Base-by-base conservation (phyloP, 164 flowering plant species). In the Vitis amurensis region DNA sequence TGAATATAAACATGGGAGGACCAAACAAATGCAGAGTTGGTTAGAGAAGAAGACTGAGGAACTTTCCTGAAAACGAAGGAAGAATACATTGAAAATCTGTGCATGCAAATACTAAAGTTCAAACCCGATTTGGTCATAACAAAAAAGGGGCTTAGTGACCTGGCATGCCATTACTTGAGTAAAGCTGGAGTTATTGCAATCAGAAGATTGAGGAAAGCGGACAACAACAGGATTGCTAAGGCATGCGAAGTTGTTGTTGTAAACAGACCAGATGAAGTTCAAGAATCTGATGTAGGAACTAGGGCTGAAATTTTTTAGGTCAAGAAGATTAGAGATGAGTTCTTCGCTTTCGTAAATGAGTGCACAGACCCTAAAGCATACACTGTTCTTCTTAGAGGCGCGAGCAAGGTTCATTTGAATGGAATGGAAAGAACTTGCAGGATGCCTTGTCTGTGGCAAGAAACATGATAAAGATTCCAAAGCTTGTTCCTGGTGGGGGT, bases 401-500 rank as follows among this genome's bases (percentile, higher is more conserved):
- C 99, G 17, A 95, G 98, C 73, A 95, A 93, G 86, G 99, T 93
- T 81, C 90, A 93, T 47, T 65, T 95, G 70, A 93, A 95, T 85
- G 99, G 91, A 86, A 98, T 95, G 15, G 98, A 95, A 82, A 87
- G 98, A 95, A 93, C 72, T 69, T 95, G 72, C 78, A 95, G 99
- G 97, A 95, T 88, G 99, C 98, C 29, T 84, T 93, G 97, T 87
- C 89, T 58, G 99, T 93, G 8, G 96, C 99, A 73, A 85, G 96
- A 70, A 95, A 95, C 80, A 93, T 95, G 16, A 73, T 95, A 19
- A 92, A 93, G 73, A 88, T 92, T 72, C 99, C 99, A 15, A 93
- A 90, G 73, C 93, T 95, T 79, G 89, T 95, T 73, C 99, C 98
- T 78, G 94, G 99, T 55, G 99, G 97, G 59, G 98, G 99, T 68